Evolutionary conservation across 2,329 filamentous ascomycete species (phyloP), one percentile per base, ranked within the genome.

Genomic region (Zarea fungicola): DNA sequence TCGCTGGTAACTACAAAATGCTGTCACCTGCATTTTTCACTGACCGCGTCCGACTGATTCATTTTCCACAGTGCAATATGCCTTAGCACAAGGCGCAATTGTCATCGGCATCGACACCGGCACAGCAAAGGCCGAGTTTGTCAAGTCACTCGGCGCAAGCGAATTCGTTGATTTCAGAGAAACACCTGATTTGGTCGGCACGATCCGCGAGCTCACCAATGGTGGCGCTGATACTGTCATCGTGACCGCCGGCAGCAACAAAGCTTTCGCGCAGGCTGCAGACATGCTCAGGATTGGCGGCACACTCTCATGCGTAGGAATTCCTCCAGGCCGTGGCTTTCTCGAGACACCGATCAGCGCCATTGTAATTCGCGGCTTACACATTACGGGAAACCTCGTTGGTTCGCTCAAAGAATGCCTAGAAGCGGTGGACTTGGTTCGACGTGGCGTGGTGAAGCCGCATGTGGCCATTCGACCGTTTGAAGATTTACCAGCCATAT

Each of bases 351-450:
- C 51, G 13, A 54, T 55, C 40, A 54, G 51, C 31, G 37, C 45
- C 31, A 55, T 55, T 21, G 53, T 52, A 1, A 52, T 54, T 39
- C 53, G 49, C 21, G 51, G 51, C 1, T 42, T 55, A 13, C 46
- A 54, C 21, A 55, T 55, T 18, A 55, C 50, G 4, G 50, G 54
- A 3, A 54, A 54, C 19, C n/a, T 54, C 18, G 48, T 54, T 28
- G 52, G 54, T 13, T 54, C 52, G n/a, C 50, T 56, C 21, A 56
- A 56, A 23, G 54, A 55, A 13, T 56, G 51, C 28, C 35, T 54
- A 11, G 51, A 54, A 25, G 51, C 51, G 3, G 51, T 54, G 13
- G 54, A 54, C 18, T 43, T 53, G 14, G 54, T 55, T 6, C 42
- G 54, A 16, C 43, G 52, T 19, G 54, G 54, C 4, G 36, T 50